Conservation (phyloP, 1,139 yeast species). For the Sugiyamaella grinbergsii region DNA sequence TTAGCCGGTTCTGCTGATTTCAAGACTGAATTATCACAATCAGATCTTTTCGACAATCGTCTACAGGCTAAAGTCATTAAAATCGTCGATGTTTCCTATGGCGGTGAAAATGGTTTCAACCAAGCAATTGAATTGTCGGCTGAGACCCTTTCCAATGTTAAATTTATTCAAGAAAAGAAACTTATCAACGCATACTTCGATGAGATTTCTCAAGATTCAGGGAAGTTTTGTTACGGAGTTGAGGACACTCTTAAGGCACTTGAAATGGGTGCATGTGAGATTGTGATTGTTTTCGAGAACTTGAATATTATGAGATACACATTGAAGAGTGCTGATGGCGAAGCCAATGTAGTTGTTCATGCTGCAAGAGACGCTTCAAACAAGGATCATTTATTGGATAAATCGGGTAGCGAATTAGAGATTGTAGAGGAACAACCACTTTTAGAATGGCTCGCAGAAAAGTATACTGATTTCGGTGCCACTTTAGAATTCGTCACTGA, state of each 20-base stretch:
- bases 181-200: constrained; percentile 88
- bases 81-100: constrained; percentile 94
- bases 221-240: constrained; percentile 96
- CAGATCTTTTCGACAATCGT: constrained; percentile 90
- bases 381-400: constrained; percentile 76
- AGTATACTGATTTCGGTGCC: constrained; percentile 92
- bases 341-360: constrained; percentile 65
- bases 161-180: constrained; percentile 97
- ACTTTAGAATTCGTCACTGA: constrained; percentile 94
- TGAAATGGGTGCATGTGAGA: constrained; percentile 95
- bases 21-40: constrained; percentile 88
- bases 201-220: constrained; percentile 95
- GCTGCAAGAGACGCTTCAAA: constrained; percentile 59
- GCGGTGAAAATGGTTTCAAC: constrained; percentile 98
- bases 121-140: constrained; percentile 98
- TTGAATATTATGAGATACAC: constrained; percentile 82
- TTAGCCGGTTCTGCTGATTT: constrained; percentile 99
- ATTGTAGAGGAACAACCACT: constrained; percentile 76
- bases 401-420: constrained; percentile 87
- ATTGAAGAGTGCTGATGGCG: constrained; percentile 80
- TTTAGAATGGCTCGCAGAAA: constrained; percentile 97
- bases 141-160: constrained; percentile 93
- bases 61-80: constrained; percentile 84
- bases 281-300: constrained; percentile 88
- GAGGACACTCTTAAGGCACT: constrained; percentile 94